These are phyloP conservation scores for Nepenthes alata DNA, from an alignment of 179 eudicot genomes.

Conservation along the genomic window DNA sequence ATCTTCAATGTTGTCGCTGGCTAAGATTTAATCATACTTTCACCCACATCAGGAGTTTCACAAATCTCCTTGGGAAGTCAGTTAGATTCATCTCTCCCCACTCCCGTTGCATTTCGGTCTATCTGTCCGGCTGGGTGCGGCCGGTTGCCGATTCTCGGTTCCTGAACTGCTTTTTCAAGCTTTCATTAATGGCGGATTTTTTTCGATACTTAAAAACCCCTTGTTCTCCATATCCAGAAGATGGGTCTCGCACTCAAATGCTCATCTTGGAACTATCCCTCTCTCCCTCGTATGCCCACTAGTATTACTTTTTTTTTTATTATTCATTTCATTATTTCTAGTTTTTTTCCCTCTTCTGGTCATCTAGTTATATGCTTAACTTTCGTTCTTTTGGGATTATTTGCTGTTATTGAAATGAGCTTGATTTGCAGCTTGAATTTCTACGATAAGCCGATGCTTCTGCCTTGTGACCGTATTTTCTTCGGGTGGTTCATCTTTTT, in stretches of 20 bases:
- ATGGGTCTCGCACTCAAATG: slow-evolving; percentile 77
- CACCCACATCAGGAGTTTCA: no score
- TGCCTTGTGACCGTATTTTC: slow-evolving; percentile 74
- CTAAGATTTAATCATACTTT: no score
- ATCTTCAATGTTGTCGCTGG: no score
- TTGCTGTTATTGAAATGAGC: background rate
- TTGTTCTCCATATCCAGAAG: slow-evolving; percentile 59
- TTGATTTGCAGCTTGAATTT: slow-evolving; percentile 39
- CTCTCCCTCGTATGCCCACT: background rate
- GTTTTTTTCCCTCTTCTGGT: background rate
- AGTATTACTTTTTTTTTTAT: background rate
- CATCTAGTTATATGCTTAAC: background rate
- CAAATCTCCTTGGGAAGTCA: no score
- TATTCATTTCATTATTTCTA: background rate
- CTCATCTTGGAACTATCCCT: slow-evolving; percentile 42
- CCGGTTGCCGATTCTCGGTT: no score
- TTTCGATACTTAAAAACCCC: slow-evolving; percentile 26
- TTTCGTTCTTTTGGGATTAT: background rate
- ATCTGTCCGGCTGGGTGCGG: no score
- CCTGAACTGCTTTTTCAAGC: no score
- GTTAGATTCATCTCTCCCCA: no score
- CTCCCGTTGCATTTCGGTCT: no score
- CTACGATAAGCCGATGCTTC: slow-evolving; percentile 46
- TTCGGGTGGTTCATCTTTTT: slow-evolving; percentile 40
- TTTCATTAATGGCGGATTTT: slow-evolving; percentile 11